Percentiles rank a stretch among this genome's conserved stretches.
phyloP scores from a whole-genome alignment of 352 stramenopile genomes.

The Pythium volutum region DNA sequence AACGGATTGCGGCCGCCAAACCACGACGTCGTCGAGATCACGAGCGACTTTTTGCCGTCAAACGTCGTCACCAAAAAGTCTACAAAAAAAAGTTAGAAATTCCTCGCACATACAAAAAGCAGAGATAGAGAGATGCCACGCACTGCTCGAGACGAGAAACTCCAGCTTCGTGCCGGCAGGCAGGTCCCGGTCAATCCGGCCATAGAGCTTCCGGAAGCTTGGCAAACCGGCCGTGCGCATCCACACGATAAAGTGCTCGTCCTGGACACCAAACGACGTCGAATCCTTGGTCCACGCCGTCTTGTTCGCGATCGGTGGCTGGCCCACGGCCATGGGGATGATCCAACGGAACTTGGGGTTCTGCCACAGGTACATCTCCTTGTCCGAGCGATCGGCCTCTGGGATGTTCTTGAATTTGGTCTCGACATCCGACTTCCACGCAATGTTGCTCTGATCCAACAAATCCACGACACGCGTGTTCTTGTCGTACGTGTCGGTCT shows the following conservation, averaged over 20 bases:
- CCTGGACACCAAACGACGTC: slow-evolving; percentile 88
- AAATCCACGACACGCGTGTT: slow-evolving; percentile 65
- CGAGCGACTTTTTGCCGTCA: slow-evolving; percentile 94
- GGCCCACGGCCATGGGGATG: slow-evolving; percentile 61
- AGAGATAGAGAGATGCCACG: slow-evolving; percentile 19
- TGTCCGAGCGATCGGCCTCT: slow-evolving; percentile 30
- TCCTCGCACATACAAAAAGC: not conserved
- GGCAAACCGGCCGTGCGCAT: slow-evolving; percentile 98
- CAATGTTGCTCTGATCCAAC: slow-evolving; percentile 95
- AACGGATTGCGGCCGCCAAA: slow-evolving; percentile 97
- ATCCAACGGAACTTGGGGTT: slow-evolving; percentile 81
- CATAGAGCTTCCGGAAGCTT: slow-evolving; percentile 99
- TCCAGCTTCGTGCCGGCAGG: slow-evolving; percentile 84
- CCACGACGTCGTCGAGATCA: slow-evolving; percentile 95
- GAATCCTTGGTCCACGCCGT: slow-evolving; percentile 72
- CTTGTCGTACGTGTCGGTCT: slow-evolving; percentile 53
- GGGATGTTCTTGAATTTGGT: slow-evolving; percentile 96
- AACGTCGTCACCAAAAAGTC: slow-evolving; percentile 96
- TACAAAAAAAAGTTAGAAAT: slow-evolving; percentile 27
- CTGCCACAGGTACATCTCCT: slow-evolving; percentile 76
- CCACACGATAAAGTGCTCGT: slow-evolving; percentile 99
- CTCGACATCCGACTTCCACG: slow-evolving; percentile 95
- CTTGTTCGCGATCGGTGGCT: slow-evolving; percentile 63
- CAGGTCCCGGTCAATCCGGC: slow-evolving; percentile 94
- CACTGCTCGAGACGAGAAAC: slow-evolving; percentile 92